These are phyloP conservation scores for Neophaeococcomyces mojaviensis DNA, from an alignment of 2,329 filamentous ascomycete genomes.

Conservation along the genomic window DNA sequence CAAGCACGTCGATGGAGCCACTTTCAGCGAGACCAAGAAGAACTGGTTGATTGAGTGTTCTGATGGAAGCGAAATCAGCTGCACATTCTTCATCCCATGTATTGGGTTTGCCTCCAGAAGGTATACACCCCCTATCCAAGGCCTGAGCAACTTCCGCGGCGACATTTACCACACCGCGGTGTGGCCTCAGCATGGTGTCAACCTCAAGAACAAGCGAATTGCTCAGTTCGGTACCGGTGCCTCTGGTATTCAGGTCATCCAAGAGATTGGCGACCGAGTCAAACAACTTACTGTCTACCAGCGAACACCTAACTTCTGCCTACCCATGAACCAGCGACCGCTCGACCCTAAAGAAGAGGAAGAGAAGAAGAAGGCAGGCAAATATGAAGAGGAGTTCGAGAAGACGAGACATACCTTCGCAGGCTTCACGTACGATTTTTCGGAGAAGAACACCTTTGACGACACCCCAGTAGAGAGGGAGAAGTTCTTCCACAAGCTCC, in stretches of 20 bases:
- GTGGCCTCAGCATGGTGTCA: conserved; percentile 51
- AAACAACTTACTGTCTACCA: conserved; percentile 45
- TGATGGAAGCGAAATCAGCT: conserved; percentile 13
- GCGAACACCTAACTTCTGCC: conserved; percentile 58
- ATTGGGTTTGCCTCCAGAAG: conserved; percentile 46
- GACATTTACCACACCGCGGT: conserved; percentile 52
- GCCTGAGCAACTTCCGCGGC: conserved; percentile 52
- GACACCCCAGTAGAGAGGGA: conserved; percentile 45
- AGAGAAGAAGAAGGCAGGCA: conserved; percentile 44
- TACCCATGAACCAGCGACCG: conserved; percentile 51
- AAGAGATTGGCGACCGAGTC: conserved; percentile 14
- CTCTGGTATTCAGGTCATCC: conserved; percentile 33
- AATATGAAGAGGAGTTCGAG: conserved; percentile 46
- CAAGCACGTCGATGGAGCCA: conserved; percentile 30
- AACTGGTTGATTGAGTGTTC: conserved; percentile 16
- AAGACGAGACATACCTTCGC: conserved; percentile 46
- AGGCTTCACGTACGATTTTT: conserved; percentile 53
- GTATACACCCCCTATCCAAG: conserved; percentile 53
- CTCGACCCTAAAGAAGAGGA: conserved; percentile 48
- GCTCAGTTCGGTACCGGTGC: conserved; percentile 60
- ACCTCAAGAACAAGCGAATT: conserved; percentile 50
- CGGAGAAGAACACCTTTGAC: conserved; percentile 49
- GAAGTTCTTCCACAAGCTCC: conserved; percentile 43
- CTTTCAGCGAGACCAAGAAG: conserved; percentile 26
- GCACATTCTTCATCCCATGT: conserved; percentile 14